Conservation (phyloP, 768 basidiomycete species). For the Boletus sp. region DNA sequence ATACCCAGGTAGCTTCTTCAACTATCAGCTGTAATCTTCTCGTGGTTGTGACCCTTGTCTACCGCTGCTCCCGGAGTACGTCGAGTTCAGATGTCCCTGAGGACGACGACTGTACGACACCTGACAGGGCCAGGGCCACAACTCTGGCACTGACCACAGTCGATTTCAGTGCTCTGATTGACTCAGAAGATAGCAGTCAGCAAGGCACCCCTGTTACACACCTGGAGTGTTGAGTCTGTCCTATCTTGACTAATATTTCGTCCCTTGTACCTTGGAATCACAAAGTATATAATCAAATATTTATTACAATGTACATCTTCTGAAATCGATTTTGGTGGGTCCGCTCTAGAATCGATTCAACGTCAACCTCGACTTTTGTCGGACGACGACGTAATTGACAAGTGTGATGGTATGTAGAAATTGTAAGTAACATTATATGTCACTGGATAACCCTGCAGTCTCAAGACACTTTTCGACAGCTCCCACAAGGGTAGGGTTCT, state of each 20-base stretch:
- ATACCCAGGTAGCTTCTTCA: conserved; percentile 10
- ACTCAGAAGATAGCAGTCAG: background rate
- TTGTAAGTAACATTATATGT: background rate
- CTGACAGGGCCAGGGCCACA: background rate
- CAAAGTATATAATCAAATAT: background rate
- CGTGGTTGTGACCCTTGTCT: conserved; percentile 16
- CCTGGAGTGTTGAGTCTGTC: background rate
- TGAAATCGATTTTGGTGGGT: background rate
- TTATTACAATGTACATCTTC: background rate
- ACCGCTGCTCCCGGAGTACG: conserved; percentile 8
- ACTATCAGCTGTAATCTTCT: conserved; percentile 22
- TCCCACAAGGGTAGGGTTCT: conserved; percentile 82
- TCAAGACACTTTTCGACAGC: conserved; percentile 80
- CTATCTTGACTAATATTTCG: background rate
- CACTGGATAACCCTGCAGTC: conserved; percentile 26
- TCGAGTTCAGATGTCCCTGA: background rate
- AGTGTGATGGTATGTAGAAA: background rate
- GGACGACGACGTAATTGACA: background rate
- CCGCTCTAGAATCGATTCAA: background rate
- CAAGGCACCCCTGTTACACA: background rate
- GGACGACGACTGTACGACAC: conserved; percentile 11
- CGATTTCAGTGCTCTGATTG: background rate
- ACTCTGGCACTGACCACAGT: conserved; percentile 14
- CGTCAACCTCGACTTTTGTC: no score
- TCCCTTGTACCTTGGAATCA: no score